Evolutionary conservation across 805 yeast species (phyloP), one percentile per base, ranked within the genome.

Genomic region (Martiniozyma abietophila): DNA sequence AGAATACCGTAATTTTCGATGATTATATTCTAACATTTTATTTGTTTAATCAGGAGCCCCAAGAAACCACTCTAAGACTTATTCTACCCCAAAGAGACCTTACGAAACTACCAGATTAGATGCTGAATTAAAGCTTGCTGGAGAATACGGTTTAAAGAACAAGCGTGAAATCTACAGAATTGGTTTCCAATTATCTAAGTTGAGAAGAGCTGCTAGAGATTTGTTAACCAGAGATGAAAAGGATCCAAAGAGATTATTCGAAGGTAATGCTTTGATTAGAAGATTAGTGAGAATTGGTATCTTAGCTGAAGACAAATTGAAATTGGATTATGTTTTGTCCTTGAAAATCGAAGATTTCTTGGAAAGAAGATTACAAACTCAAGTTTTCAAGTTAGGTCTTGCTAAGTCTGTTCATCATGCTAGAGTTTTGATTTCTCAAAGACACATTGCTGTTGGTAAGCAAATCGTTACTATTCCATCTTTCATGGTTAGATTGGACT

Each of bases 191-290:
- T 83, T 92, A 64, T 92, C 98, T 50, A 92, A 92, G 80, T 89
- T 92, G 67, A 88, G 98, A 77, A 86, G 98, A 77, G 98, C 98
- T 69, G 98, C 98, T 65, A 95, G 98, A 82, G 97, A 92, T 64
- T 76, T 92, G 62, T 80, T 92, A 71, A 92, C 98, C 77, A 86
- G 96, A 77, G 98, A 92, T 63, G 98, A 92, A 78, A 92, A 92
- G 80, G 98, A 92, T 73, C 96, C 95, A 80, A 92, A 88, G 85
- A 86, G 98, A 77, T 81, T 92, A 64, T 92, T 92, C 78, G 98
- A 92, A 75, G 98, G 98, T 83, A 92, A 92, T 67, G 98, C 98
- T 65, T 85, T 92, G 67, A 92, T 92, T 73, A 88, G 98, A 80
- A 86, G 97, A 80, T 80, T 92, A 65, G 97, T 92, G 50, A 84